Percentiles rank a stretch among this genome's conserved stretches.
These are phyloP conservation scores for Cytospora schulzeri DNA, from an alignment of 2,329 filamentous ascomycete genomes.

Conservation along the genomic window DNA sequence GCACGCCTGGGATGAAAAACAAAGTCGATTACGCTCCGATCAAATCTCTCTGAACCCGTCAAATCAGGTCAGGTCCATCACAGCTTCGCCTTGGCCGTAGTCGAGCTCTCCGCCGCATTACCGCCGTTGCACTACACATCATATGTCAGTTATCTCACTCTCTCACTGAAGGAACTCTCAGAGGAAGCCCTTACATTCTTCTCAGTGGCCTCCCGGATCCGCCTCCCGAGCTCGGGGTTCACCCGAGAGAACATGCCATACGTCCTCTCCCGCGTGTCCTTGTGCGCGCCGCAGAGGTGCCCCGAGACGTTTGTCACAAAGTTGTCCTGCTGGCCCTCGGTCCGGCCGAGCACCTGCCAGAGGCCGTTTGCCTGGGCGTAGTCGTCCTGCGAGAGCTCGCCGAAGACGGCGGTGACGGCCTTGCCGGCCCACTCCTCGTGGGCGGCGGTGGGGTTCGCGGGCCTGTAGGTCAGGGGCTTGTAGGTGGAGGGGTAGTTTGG, in stretches of 20 bases:
- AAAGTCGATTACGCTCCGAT: background rate
- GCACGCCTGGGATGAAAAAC: background rate
- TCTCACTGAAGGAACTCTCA: background rate
- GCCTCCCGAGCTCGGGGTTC: constrained; percentile 53
- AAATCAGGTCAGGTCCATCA: background rate
- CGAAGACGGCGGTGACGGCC: constrained; percentile 47
- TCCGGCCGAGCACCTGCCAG: constrained; percentile 51
- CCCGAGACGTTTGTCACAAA: constrained; percentile 61
- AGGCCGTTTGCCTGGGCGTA: constrained; percentile 52
- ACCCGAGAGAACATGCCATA: constrained; percentile 64
- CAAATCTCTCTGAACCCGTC: background rate
- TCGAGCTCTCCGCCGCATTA: background rate
- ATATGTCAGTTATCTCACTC: background rate
- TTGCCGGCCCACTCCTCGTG: constrained; percentile 53
- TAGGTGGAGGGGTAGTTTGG: constrained; percentile 60
- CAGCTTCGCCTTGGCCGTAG: constrained; percentile 7
- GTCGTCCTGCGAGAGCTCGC: constrained; percentile 50
- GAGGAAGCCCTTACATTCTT: constrained; percentile 36
- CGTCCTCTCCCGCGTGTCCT: constrained; percentile 57
- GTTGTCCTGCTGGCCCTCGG: constrained; percentile 61
- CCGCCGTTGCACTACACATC: background rate
- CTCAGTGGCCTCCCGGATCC: constrained; percentile 57
- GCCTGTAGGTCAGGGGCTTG: constrained; percentile 47
- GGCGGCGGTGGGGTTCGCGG: constrained; percentile 43
- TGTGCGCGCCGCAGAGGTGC: constrained; percentile 56